These are phyloP conservation scores for Rosellinia necatrix DNA, from an alignment of 2,329 filamentous ascomycete species.

Conservation along the genomic window DNA sequence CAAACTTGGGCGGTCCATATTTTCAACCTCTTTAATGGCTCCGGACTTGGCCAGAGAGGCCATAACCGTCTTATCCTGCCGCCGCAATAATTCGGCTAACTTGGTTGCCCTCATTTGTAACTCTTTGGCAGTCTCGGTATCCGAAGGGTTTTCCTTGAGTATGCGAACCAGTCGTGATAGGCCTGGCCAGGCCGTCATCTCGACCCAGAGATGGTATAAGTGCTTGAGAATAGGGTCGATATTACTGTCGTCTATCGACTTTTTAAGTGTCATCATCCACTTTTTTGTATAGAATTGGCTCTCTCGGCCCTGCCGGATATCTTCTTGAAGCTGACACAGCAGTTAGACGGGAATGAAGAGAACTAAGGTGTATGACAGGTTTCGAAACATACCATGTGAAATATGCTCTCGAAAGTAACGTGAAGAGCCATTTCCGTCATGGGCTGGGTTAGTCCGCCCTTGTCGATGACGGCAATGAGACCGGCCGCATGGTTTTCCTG, in stretches of 20 bases:
- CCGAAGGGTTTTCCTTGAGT: constrained; percentile 29
- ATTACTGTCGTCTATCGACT: constrained; percentile 29
- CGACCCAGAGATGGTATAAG: constrained; percentile 35
- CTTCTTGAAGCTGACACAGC: constrained; percentile 35
- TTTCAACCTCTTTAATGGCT: constrained; percentile 31
- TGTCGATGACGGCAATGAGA: constrained; percentile 35
- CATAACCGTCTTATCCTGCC: constrained; percentile 30
- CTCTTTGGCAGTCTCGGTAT: constrained; percentile 33
- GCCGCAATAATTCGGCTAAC: constrained; percentile 29
- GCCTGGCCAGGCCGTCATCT: constrained; percentile 37
- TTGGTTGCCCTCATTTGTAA: constrained; percentile 29
- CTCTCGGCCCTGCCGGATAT: constrained; percentile 35
- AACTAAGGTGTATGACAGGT: neutral
- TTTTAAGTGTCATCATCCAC: constrained; percentile 32
- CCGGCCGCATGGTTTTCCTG: constrained; percentile 38
- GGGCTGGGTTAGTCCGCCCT: constrained; percentile 30
- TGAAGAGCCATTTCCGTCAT: constrained; percentile 36
- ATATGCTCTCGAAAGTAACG: constrained; percentile 37
- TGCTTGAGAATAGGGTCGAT: constrained; percentile 28
- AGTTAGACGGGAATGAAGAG: constrained; percentile 19
- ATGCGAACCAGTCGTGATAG: constrained; percentile 31
- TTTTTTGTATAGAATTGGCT: constrained; percentile 33
- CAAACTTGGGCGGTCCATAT: constrained; percentile 26
- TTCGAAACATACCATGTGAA: constrained; percentile 34
- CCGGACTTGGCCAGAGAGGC: constrained; percentile 26